phyloP scores from a whole-genome alignment of 192 early-diverging fungal species.

The Backusella tarrabulga region DNA sequence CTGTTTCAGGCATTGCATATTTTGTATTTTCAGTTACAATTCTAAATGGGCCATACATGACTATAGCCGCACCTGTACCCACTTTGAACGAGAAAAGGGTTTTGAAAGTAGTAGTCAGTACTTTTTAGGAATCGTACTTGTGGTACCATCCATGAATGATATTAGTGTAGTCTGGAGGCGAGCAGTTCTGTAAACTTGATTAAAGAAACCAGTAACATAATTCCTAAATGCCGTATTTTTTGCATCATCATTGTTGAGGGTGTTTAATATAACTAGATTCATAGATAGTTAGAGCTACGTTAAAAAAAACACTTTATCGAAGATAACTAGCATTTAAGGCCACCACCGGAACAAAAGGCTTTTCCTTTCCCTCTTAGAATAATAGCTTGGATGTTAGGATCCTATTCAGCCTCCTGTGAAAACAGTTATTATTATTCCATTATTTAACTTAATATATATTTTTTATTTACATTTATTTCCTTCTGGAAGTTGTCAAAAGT shows the following conservation, averaged over 20 bases:
- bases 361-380: not conserved
- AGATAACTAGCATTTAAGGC: not conserved
- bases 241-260: not conserved
- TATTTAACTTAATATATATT: not conserved
- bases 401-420: not conserved
- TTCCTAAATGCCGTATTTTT: not conserved
- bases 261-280: not conserved
- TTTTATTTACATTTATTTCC: not conserved
- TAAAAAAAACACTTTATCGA: not conserved
- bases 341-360: not conserved
- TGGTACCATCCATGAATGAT: constrained; percentile 83
- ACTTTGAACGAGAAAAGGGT: not conserved
- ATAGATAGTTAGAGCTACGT: not conserved
- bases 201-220: constrained; percentile 64
- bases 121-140: constrained; percentile 47
- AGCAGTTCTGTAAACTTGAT: constrained; percentile 87
- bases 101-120: too few species aligned
- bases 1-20: constrained; percentile 96
- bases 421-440: not conserved
- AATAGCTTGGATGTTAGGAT: not conserved
- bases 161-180: constrained; percentile 80
- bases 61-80: not conserved
- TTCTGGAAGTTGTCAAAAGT: not conserved
- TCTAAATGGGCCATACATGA: constrained; percentile 54
- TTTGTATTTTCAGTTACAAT: constrained; percentile 93